Evolutionary conservation across 257 asterid species (phyloP), one percentile per base, ranked within the genome.

Genomic region (Scutellaria baicalensis): DNA sequence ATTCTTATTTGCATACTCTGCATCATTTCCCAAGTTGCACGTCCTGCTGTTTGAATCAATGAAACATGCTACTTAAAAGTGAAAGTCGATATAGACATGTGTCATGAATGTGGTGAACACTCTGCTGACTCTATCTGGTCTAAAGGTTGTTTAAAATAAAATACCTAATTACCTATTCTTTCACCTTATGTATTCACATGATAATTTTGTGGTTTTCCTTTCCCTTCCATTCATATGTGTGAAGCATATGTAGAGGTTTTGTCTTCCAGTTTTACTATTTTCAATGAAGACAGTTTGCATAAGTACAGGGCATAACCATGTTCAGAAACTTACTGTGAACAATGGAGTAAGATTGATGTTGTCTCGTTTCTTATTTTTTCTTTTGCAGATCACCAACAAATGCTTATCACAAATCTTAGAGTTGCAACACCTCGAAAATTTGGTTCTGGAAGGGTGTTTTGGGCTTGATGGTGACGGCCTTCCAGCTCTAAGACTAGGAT

Each of bases 391-490:
- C 75, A 80, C 95, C 44, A 78, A 77, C 64, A 84, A 80, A 66
- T 86, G 96, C 82, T 77, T 92, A 43, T 69, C 83, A 8, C 85
- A 79, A 70, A 79, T 92, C 75, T 69, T 88, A n/a, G 85, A 88
- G 84, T 59, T 92, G 79, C 86, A 88, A 77, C 61, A 78, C 74
- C 94, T 92, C 27, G 87, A 92, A 72, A 85, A 88, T 51, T 81
- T 92, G 81, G 77, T 75, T 55, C 79, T 92, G 42, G 96, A 89
- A 84, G 96, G 98, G 13, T 92, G 98, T 79, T 84, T 79, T 31
- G 94, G 94, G 39, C 74, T 92, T 40, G 95, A 92, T 31, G 96
- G 88, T 80, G 91, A 89, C 71, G 63, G 87, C 83, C 84, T 89
- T 20, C 75, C 82, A 9, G 81, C 85, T 59, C 83, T 86, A 69